Evolutionary conservation across 306 rosid species (phyloP), one percentile per base, ranked within the genome.

Genomic region (Herpetospermum pedunculosum): DNA sequence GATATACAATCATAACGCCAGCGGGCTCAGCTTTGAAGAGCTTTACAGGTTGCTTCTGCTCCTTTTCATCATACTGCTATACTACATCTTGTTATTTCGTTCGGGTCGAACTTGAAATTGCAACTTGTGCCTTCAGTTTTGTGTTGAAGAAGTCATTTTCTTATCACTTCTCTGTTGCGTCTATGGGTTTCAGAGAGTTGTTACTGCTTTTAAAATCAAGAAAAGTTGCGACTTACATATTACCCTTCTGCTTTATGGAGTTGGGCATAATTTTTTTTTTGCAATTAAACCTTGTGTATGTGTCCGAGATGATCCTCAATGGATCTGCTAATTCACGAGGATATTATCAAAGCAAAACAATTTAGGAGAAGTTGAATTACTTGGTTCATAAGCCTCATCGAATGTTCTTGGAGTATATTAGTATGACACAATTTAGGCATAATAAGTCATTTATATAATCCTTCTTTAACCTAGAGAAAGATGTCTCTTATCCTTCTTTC

Each of bases 1-100:
- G 86, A 92, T 92, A 75, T 90, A 92, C 81, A 92, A 90, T 58
- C 98, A 90, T 77, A 92, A 92, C 85, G 98, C 98, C 25, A 92
- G 98, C 78, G 97, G 98, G 37, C 96, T 92, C 62, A 92, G 98
- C 79, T 92, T 92, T 44, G 98, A 92, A 82, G 97, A 92, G 87
- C 97, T 92, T 73, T 92, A 92, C 83, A 90, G 98, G 98, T 92
- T 82, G 40, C 35, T 69, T 69, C 74, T 74, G 68, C 40, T 50
- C 30, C 52, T 76, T 48, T 63, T 62, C 57, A 40, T 8, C 41
- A 65, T 30, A 44, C 52, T 41, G 1, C 14, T 25, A 28, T 44
- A 7, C 53, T 41, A 28, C 55, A 6, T 2, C 73, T 2, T 44
- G 40, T 69, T 44, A 6, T 44, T 67, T 67, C 16, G 8, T 21